Evolutionary conservation across 306 rosid genomes (phyloP), one percentile per base, ranked within the genome.

Genomic region (Gastrolobium bilobum): DNA sequence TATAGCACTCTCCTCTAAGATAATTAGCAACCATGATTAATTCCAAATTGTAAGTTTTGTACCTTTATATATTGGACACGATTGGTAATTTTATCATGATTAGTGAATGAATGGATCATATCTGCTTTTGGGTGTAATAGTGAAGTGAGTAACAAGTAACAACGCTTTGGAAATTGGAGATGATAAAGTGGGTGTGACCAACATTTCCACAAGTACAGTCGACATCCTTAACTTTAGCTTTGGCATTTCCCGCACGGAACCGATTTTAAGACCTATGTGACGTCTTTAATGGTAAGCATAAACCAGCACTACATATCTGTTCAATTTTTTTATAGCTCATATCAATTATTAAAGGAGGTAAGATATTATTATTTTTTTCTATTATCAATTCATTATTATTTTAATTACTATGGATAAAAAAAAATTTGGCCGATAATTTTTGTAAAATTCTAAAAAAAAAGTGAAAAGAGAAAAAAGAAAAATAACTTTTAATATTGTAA

Each of bases 241-340:
- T 62, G 11, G 50, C 13, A 7, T 20, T 34, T 33, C 6, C 52
- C 40, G 4, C 52, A 65, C 20, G 10, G 14, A 52, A 40, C 53
- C 8, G 34, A 7, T 40, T 20, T 20, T 26, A 20, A 14, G 47
- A 62, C 44, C 11, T 38, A 3, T n/a, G 6, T 52, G 50, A 71
- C 76, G n/a, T 6, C 31, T 68, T 35, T 34, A 2, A 30, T 39
- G 77, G 10, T 54, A 54, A 72, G 66, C 53, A 54, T 11, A 54
- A 39, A 15, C 40, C 37, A 50, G 29, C 2, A 6, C 46, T 3
- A 7, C 15, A 67, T 44, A 46, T 15, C 6, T 15, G 0, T 38
- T 14, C 11, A 3, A 62, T n/a, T 44, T 43, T n/a, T 44, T 43
- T 43, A 6, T 1, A n/a, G 10, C 15, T 5, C 30, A 15, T 52